Evolutionary conservation across 2,329 filamentous ascomycete species (phyloP).

Genomic region (Elsinoe australis): DNA sequence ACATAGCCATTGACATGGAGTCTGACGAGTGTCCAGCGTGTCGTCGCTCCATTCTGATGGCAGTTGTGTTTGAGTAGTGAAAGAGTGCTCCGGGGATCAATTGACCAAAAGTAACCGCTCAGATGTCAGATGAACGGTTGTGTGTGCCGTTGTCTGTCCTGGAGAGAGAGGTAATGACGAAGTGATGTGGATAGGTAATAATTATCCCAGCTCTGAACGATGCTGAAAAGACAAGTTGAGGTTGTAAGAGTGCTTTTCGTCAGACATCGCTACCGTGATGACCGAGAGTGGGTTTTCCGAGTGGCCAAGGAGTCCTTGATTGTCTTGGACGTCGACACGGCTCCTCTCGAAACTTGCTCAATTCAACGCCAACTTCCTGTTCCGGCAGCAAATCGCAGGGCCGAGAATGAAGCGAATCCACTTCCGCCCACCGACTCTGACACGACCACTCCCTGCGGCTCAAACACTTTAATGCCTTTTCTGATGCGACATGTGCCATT

Average conservation of each 20-base stretch:
- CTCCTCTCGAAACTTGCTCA: slow-evolving; percentile 9
- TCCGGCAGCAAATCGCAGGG: neutral
- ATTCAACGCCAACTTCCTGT: slow-evolving; percentile 12
- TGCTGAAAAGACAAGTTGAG: neutral
- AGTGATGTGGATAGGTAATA: too few relatives aligned
- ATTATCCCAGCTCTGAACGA: neutral
- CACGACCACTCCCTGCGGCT: neutral
- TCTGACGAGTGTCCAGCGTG: slow-evolving; percentile 17
- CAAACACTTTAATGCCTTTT: neutral
- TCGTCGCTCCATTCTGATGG: slow-evolving; percentile 8
- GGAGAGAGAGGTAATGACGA: too few relatives aligned
- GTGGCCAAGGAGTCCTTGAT: slow-evolving; percentile 6
- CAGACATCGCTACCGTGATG: slow-evolving; percentile 13
- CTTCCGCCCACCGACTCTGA: slow-evolving; percentile 7
- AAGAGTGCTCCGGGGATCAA: too few relatives aligned
- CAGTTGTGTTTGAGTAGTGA: too few relatives aligned
- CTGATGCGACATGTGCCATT: slow-evolving; percentile 3
- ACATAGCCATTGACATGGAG: slow-evolving; percentile 44
- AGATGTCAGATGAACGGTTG: too few relatives aligned
- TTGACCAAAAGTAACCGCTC: too few relatives aligned
- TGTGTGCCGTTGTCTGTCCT: too few relatives aligned
- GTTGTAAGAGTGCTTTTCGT: slow-evolving; percentile 1
- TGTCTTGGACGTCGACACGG: slow-evolving; percentile 8
- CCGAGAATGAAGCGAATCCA: slow-evolving; percentile 15
- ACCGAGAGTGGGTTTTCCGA: neutral